Evolutionary conservation across 345 rosid genomes (phyloP), one percentile per base, ranked within the genome.

Genomic region (Fremontodendron californicum): DNA sequence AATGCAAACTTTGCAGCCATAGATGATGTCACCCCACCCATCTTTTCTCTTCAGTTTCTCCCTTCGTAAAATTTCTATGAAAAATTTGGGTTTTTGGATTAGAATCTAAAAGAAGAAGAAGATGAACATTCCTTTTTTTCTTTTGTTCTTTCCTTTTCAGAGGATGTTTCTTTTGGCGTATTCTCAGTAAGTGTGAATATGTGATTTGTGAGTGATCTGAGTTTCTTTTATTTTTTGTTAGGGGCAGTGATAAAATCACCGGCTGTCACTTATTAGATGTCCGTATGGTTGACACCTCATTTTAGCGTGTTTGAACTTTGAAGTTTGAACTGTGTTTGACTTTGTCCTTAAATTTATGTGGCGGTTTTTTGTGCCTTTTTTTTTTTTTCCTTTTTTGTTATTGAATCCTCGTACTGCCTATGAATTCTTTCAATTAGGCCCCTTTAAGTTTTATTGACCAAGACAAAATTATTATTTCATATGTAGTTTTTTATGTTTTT

Each of bases 21-120:
- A n/a, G 99, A 92, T 39, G 99, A 95, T 27, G 98, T 89, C 68
- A 95, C 95, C 77, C 98, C 97, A 39, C 98, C 98, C 98, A 95
- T 90, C 75, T 76, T 54, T 13, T 46, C 27, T 35, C 52, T 19
- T 55, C 49, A 48, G 83, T 39, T 49, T 23, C 60, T 74, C 37
- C 61, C 57, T 39, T 23, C 62, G n/a, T 33, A 33, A 33, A 60
- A 6, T 45, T 63, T 62, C 52, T 60, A 3, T 62, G 43, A 21
- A 23, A 29, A 45, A 21, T 37, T 37, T 42, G 21, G 8, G 12
- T 27, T 46, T 61, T 16, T 9, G 73, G 62, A 73, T 77, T 12
- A 82, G 78, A 81, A 79, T 42, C 77, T 69, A 76, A 71, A 37
- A 62, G 58, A n/a, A 52, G 74, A 78, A 75, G 76, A 84, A 66